Evolutionary conservation across 2,329 filamentous ascomycete genomes (phyloP), one percentile per base, ranked within the genome.

Genomic region (Dothistroma septosporum): DNA sequence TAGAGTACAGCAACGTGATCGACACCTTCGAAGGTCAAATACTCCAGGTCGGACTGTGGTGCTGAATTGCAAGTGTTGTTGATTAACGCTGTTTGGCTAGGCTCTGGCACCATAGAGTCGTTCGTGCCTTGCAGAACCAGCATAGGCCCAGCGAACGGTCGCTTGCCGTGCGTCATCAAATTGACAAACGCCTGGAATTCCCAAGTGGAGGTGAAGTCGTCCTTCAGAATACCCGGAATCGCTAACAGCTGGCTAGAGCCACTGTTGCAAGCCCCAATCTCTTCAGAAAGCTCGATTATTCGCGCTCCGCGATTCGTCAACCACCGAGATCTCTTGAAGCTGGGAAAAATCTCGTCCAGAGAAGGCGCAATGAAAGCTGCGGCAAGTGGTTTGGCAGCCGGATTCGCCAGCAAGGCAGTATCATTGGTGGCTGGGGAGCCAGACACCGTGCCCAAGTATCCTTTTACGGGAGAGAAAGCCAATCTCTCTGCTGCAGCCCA

Each of bases 401-500:
- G 19, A 8, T 44, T 32, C 41, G 48, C 16, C 10, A 55, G 5
- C 12, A 37, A 10, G 21, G n/a, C 21, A 12, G 46, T 24, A 1
- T 57, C 11, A 28, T 63, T 50, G 11, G 58, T 61, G 2, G n/a
- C 12, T 10, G 61, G 61, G 10, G 61, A 63, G n/a, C 31, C 59
- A 35, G 55, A 32, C 3, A 63, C 53, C 7, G 59, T 47, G 14
- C 61, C 59, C n/a, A 63, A 55, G 22, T 59, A 62, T 1, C 60
- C 60, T 22, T 19, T 11, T 4, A 59, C 53, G 8, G 57, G 60
- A 31, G 24, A 19, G 10, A 33, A 11, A 37, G 41, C 57, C 52
- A 61, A 55, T 31, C 70, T 65, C 47, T 77, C 67, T 3, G 76
- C 75, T 21, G 72, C 64, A 4, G 69, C 69, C 80, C 80, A 83